These are phyloP conservation scores for Talaromyces rugulosus DNA, from an alignment of 2,329 filamentous ascomycete genomes.

Conservation along the genomic window DNA sequence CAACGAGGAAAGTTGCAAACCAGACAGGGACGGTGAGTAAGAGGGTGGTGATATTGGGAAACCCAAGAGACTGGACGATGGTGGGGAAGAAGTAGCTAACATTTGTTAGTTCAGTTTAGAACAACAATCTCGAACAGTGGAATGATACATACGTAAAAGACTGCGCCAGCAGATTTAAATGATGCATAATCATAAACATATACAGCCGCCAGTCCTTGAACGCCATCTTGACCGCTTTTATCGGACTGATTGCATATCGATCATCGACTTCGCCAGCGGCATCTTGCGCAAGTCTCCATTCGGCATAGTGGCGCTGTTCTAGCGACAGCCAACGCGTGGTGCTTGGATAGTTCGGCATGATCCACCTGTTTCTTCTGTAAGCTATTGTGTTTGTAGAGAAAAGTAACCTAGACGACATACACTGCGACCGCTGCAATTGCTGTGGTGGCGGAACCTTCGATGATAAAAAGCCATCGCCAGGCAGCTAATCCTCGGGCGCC, in stretches of 20 bases:
- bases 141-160: background rate
- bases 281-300: conserved; percentile 2
- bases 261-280: conserved; percentile 2
- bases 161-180: background rate
- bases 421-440: conserved; percentile 57
- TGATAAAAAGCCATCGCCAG: conserved; percentile 69
- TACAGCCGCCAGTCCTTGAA: conserved; percentile 1
- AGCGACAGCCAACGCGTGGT: conserved; percentile 63
- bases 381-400: too few relatives aligned
- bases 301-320: conserved; percentile 51
- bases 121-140: too few relatives aligned
- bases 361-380: too few relatives aligned
- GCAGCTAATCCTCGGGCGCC: conserved; percentile 52
- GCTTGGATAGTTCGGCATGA: conserved; percentile 63
- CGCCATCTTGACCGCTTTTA: background rate
- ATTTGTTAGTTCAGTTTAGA: too few relatives aligned
- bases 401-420: conserved; percentile 36
- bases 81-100: background rate
- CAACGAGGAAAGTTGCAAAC: too few relatives aligned
- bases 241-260: conserved; percentile 3
- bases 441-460: conserved; percentile 63
- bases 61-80: background rate
- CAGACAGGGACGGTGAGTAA: background rate
- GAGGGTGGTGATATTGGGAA: background rate
- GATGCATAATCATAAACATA: too few relatives aligned